Base-by-base conservation (phyloP, 2,329 filamentous ascomycete genomes). In the Meredithiella fracta region DNA sequence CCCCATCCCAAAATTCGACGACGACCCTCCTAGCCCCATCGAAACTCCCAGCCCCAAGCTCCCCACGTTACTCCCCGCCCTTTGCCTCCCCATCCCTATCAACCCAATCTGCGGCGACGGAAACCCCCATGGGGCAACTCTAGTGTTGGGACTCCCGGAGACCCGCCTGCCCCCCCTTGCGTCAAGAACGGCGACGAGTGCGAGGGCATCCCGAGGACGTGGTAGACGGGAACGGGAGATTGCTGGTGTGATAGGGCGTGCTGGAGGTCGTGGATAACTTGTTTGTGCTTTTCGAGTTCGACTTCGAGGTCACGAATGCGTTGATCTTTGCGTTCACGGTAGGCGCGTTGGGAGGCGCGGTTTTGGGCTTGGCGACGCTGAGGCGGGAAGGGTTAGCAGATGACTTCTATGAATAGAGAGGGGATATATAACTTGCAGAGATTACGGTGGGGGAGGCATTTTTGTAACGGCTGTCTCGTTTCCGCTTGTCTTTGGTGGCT, bases 381-480 rank as follows among this genome's bases (percentile, higher is more conserved):
- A 29, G 23, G 31, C 3, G 14, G 14, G 20, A 20, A 22, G 17
- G 56, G 58, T 59, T 57, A 54, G 53, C 38, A 25, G 42, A 15
- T 17, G 15, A 6, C 14, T 38, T 1, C 8, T 14, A 29, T 3
- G 37, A 9, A n/a, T 20, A n/a, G 11, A n/a, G 17, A 44, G 40
- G 20, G 40, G 22, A 20, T 4, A 4, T 17, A 25, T 8, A 37
- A 57, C 72, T 64, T 68, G 75, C 73, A 57, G 69, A 72, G 56
- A 75, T 64, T 11, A 75, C 73, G 3, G 72, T 71, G 0, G 72
- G 71, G 1, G 73, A 71, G 1, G 73, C 73, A 56, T 76, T 74
- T 63, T 75, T 74, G 61, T 77, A 76, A 51, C 73, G 67, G 63
- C 75, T 76, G 60, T 75, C 72, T 1, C 73, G 68, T 73, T 75